phyloP scores from a whole-genome alignment of 306 rosid genomes.

The Nissolia schottii region DNA sequence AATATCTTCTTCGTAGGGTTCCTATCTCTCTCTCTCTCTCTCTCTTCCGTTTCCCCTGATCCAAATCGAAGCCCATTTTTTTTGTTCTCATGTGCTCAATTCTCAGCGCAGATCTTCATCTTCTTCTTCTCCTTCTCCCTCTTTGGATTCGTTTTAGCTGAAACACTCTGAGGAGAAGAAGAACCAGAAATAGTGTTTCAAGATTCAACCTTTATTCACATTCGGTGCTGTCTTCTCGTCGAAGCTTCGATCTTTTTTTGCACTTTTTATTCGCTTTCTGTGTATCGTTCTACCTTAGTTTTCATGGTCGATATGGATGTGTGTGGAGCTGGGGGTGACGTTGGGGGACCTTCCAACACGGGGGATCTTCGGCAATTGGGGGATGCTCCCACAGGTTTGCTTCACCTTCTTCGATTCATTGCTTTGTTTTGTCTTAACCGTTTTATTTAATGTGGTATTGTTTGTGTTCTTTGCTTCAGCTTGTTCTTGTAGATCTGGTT shows the following conservation, averaged over 20 bases:
- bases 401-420: slow-evolving; percentile 9
- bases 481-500: slow-evolving; percentile 37
- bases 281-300: slow-evolving; percentile 12
- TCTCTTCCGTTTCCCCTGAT: slow-evolving; percentile 25
- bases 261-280: slow-evolving; percentile 15
- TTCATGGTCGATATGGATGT: slow-evolving; percentile 71
- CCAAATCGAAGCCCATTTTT: slow-evolving; percentile 35
- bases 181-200: slow-evolving; percentile 22
- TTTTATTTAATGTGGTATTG: not conserved
- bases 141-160: slow-evolving; percentile 19
- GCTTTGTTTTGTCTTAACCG: not conserved
- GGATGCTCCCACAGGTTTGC: slow-evolving; percentile 61
- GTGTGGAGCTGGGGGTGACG: slow-evolving; percentile 57
- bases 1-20: slow-evolving; percentile 62
- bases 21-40: slow-evolving; percentile 17
- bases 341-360: slow-evolving; percentile 52
- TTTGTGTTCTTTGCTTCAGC: not conserved
- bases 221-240: slow-evolving; percentile 23
- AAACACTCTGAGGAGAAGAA: slow-evolving; percentile 28
- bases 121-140: slow-evolving; percentile 13
- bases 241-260: slow-evolving; percentile 20
- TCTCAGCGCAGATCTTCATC: slow-evolving; percentile 42
- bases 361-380: slow-evolving; percentile 57
- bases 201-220: slow-evolving; percentile 14
- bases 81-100: slow-evolving; percentile 1